A percentile compares a stretch with the other conserved stretches of the same genome.
Evolutionary conservation across 768 basidiomycete genomes (phyloP).

Genomic region (Agaricus sinodeliciosus): DNA sequence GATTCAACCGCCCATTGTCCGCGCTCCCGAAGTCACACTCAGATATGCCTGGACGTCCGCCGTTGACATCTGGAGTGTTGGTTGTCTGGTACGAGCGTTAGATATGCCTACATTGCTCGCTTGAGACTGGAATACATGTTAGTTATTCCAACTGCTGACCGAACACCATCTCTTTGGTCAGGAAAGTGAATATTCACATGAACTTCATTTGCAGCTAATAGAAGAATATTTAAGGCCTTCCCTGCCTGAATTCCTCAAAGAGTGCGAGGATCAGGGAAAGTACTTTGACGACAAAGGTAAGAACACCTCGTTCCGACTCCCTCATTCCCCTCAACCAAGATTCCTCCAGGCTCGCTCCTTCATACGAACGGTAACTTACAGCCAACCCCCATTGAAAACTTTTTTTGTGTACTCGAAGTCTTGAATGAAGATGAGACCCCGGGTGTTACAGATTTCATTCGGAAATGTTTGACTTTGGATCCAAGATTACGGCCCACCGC

Average conservation of each 20-base stretch:
- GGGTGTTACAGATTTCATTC: conserved; percentile 13
- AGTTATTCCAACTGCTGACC: background rate
- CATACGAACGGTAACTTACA: background rate
- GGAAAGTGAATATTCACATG: conserved; percentile 9
- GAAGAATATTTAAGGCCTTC: conserved; percentile 16
- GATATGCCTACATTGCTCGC: background rate
- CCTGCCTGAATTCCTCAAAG: conserved; percentile 13
- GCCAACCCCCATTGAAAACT: background rate
- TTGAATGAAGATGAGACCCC: conserved; percentile 10
- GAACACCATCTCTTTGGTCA: conserved; percentile 3
- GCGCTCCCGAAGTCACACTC: conserved; percentile 22
- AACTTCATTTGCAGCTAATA: conserved; percentile 14
- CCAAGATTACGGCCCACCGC: conserved; percentile 15
- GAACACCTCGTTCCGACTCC: background rate
- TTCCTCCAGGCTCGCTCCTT: background rate
- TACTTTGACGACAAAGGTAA: conserved; percentile 16
- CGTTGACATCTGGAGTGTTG: conserved; percentile 22
- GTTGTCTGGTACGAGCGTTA: conserved; percentile 16
- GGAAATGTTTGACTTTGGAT: conserved; percentile 15
- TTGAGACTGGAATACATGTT: background rate
- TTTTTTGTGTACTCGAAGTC: background rate
- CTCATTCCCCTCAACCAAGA: background rate
- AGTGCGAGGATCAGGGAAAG: conserved; percentile 10
- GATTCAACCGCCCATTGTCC: conserved; percentile 13
- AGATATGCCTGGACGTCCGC: conserved; percentile 14